phyloP scores from a whole-genome alignment of 2,329 filamentous ascomycete genomes.

The Neonectria magnoliae region DNA sequence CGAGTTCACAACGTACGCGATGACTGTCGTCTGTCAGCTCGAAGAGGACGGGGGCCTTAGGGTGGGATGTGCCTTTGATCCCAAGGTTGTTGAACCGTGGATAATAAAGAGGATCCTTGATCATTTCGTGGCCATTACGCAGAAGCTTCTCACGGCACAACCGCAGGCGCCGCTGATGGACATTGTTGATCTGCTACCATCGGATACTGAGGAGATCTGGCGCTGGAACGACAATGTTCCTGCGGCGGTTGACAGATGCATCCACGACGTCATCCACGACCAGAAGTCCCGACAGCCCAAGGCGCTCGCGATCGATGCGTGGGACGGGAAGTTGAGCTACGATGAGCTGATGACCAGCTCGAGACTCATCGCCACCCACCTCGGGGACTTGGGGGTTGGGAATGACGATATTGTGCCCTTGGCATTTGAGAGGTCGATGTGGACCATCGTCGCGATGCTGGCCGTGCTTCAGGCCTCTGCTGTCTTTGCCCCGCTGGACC shows the following conservation, averaged over 20 bases:
- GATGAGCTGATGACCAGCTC: background rate
- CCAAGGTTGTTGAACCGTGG: conserved; percentile 6
- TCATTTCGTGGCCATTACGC: background rate
- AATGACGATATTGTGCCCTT: background rate
- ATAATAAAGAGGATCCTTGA: conserved; percentile 13
- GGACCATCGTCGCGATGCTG: background rate
- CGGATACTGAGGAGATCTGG: conserved; percentile 21
- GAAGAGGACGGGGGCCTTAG: background rate
- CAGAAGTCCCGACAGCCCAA: background rate
- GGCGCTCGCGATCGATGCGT: conserved; percentile 46
- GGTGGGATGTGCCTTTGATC: conserved; percentile 11
- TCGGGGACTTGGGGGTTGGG: background rate
- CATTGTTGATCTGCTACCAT: background rate
- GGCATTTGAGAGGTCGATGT: conserved; percentile 7
- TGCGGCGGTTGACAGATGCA: conserved; percentile 9
- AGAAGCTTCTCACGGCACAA: background rate
- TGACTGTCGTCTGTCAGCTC: background rate
- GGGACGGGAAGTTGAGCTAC: background rate
- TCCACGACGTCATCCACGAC: conserved; percentile 36
- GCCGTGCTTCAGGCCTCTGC: background rate
- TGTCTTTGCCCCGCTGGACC: background rate
- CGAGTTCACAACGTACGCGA: background rate
- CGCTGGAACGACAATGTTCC: conserved; percentile 32
- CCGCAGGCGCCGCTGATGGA: background rate
- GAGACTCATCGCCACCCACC: background rate